Evolutionary conservation across 306 rosid genomes (phyloP), one percentile per base, ranked within the genome.

Genomic region (Sicyos edulis): DNA sequence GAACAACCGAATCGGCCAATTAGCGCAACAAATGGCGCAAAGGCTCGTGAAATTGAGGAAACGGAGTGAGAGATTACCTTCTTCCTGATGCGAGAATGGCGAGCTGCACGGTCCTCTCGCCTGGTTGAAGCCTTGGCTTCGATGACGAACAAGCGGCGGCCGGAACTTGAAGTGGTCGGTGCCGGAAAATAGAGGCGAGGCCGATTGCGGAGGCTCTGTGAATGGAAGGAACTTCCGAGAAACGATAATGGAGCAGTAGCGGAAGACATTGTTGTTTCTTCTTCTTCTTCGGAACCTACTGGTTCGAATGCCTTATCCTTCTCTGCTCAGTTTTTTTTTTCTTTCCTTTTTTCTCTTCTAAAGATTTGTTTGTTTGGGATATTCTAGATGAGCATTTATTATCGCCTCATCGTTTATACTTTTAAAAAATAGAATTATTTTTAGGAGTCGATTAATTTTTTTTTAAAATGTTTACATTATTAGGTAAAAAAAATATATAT

Each of bases 31-130:
- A 62, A 16, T 7, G 14, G 19, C 20, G 4, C 17, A 4, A 73
- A 54, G 17, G 17, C 7, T 40, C 42, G 0, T 9, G 4, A 26
- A 58, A 24, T 26, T 21, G 62, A 4, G 19, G 21, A 32, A 60
- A 60, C 29, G 19, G 12, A 3, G 67, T 14, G 0, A 14, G 67
- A 0, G 15, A 74, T 37, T 44, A 82, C 86, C 86, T 82, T 82
- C 81, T 82, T 82, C 73, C 86, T 61, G 70, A 79, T 77, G 32
- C 93, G 90, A 54, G 34, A 11, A 77, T 86, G 93, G 67, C 90
- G 93, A 1, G 93, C 93, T n/a, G 78, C 73, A 11, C 93, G 72
- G 78, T 88, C 83, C 53, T 86, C 85, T 16, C 82, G 76, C 64
- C 87, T 72, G 75, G 90, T 80, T 1, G 32, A 52, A 74, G 80